A percentile compares a stretch with the other conserved stretches of the same genome.
phyloP scores from a whole-genome alignment of 768 basidiomycete species.

The Gloeophyllum trabeum region DNA sequence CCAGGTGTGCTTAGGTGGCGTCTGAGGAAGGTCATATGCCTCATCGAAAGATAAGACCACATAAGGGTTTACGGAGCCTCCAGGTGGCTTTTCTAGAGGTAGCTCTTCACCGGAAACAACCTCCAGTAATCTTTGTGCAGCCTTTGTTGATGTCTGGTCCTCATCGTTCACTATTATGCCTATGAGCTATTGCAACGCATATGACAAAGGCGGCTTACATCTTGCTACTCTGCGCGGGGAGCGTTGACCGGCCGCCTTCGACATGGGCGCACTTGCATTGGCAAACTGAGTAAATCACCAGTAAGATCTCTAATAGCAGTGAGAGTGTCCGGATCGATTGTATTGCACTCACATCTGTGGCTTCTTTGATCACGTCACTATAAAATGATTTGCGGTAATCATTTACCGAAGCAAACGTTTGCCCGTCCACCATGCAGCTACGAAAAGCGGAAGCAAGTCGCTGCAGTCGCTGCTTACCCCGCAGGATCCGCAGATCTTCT shows the following conservation, averaged over 20 bases:
- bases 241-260: too few relatives aligned
- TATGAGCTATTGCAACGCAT: too few relatives aligned
- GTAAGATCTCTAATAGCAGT: too few relatives aligned
- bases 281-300: too few relatives aligned
- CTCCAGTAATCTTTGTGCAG: background rate
- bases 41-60: slow-evolving; percentile 17
- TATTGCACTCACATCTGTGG: background rate
- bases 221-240: too few relatives aligned
- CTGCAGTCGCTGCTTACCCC: background rate
- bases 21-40: slow-evolving; percentile 7
- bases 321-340: background rate
- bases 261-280: too few relatives aligned
- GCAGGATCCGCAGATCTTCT: background rate
- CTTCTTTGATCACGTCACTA: background rate
- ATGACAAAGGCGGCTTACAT: too few relatives aligned
- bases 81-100: background rate
- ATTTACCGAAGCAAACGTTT: background rate
- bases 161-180: too few relatives aligned
- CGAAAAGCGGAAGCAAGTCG: slow-evolving; percentile 1
- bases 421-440: slow-evolving; percentile 1
- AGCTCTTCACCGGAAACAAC: background rate
- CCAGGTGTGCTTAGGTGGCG: background rate
- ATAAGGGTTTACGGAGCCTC: background rate
- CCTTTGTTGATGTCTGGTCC: background rate
- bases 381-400: slow-evolving; percentile 1